A percentile compares a stretch with the other conserved stretches of the same genome.
phyloP scores from a whole-genome alignment of 148 eudicot species.

The Suaeda aralocaspica region DNA sequence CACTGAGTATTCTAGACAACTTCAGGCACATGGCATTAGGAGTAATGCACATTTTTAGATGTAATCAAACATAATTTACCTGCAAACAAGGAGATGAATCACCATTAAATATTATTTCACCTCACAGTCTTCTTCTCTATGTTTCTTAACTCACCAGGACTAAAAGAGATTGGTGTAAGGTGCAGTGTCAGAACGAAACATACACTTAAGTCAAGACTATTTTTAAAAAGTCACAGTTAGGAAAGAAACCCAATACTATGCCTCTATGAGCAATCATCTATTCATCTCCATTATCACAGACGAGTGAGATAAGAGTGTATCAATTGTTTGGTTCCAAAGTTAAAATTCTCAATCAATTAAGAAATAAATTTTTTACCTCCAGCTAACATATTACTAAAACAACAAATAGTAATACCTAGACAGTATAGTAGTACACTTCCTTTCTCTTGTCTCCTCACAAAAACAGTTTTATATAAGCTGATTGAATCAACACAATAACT shows the following conservation, averaged over 20 bases:
- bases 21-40: constrained; percentile 3
- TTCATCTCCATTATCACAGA: too few relatives aligned
- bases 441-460: not conserved
- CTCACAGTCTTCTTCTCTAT: not conserved
- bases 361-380: not conserved
- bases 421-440: not conserved
- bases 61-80: constrained; percentile 25
- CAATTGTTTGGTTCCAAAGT: not conserved
- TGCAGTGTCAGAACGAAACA: too few relatives aligned
- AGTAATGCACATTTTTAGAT: not conserved
- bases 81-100: constrained; percentile 12
- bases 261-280: too few relatives aligned
- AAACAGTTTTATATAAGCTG: not conserved
- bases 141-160: not conserved
- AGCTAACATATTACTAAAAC: not conserved
- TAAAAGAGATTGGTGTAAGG: too few relatives aligned
- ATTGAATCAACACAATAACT: too few relatives aligned
- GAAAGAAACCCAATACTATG: too few relatives aligned
- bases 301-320: too few relatives aligned
- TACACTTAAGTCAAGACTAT: too few relatives aligned
- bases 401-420: not conserved
- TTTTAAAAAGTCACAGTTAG: too few relatives aligned
- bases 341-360: not conserved
- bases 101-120: not conserved
- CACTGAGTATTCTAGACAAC: constrained; percentile 12